A percentile compares a stretch with the other conserved stretches of the same genome.
Evolutionary conservation across 169 alveolate genomes (phyloP).

Genomic region (Plasmodium coatneyi): DNA sequence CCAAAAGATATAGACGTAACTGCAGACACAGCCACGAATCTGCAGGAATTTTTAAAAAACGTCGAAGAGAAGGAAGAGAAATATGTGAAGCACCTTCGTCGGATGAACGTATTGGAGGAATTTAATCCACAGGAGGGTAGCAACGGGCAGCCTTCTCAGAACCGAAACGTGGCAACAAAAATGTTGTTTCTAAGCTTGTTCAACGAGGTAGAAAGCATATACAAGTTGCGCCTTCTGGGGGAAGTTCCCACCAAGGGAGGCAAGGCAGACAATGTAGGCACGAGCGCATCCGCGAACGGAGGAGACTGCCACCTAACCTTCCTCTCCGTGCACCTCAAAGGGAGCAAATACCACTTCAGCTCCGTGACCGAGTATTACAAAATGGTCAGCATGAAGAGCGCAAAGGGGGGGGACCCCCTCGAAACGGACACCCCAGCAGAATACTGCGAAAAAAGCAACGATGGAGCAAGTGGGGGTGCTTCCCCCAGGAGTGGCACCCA

Average conservation of each 20-base stretch:
- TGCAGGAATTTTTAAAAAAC: not conserved
- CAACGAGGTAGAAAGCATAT: not conserved
- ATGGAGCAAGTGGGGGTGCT: not conserved
- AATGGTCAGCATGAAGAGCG: not conserved
- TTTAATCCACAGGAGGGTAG: not conserved
- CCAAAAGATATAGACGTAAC: not conserved
- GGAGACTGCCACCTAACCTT: not conserved
- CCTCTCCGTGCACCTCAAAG: constrained; percentile 28
- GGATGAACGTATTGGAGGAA: not conserved
- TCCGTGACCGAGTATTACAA: constrained; percentile 24
- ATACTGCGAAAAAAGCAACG: not conserved
- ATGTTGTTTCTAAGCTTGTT: not conserved
- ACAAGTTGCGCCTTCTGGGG: not conserved
- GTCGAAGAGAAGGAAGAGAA: not conserved
- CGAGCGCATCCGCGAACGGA: not conserved
- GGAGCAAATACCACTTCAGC: constrained; percentile 57
- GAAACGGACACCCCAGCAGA: not conserved
- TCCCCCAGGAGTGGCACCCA: not conserved
- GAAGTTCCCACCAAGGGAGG: not conserved
- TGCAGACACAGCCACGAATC: not conserved
- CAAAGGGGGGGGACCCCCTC: not conserved
- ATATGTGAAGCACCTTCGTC: not conserved
- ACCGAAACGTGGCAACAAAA: not conserved
- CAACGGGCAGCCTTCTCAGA: not conserved
- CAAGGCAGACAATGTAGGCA: not conserved